These are phyloP conservation scores for Mycena rebaudengoi DNA, from an alignment of 768 basidiomycete genomes.

Conservation along the genomic window DNA sequence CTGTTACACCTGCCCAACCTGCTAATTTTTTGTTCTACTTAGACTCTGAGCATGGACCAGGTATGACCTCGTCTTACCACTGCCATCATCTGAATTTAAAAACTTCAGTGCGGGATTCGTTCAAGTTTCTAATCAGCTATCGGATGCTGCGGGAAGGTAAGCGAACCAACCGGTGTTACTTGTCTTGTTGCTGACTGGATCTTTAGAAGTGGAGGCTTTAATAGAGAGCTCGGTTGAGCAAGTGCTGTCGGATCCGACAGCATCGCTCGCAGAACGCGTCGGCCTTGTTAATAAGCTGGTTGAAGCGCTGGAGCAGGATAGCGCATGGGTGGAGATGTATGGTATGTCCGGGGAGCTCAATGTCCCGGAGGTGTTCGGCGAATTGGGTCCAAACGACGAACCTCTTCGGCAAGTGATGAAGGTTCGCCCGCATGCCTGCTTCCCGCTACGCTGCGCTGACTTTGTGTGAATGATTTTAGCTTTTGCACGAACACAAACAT, in stretches of 20 bases:
- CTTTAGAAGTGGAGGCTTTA: slow-evolving; percentile 72
- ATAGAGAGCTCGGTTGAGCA: slow-evolving; percentile 59
- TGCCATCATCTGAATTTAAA: too few species aligned
- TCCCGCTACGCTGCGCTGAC: background rate
- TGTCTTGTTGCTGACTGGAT: background rate
- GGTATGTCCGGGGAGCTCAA: slow-evolving; percentile 74
- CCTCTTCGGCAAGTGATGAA: slow-evolving; percentile 43
- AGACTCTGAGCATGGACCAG: slow-evolving; percentile 68
- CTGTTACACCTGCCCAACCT: slow-evolving; percentile 77
- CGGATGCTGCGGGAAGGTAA: slow-evolving; percentile 85
- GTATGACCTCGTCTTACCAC: slow-evolving; percentile 48
- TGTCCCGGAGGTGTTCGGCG: slow-evolving; percentile 54
- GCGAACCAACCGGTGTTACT: slow-evolving; percentile 12
- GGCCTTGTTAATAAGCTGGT: slow-evolving; percentile 58
- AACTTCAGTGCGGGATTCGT: slow-evolving; percentile 74
- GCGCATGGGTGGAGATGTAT: slow-evolving; percentile 76
- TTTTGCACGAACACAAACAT: slow-evolving; percentile 53
- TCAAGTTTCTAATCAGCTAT: slow-evolving; percentile 75
- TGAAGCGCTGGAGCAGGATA: slow-evolving; percentile 67
- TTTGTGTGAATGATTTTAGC: too few species aligned
- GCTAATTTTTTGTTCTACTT: slow-evolving; percentile 85
- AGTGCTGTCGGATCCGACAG: slow-evolving; percentile 46
- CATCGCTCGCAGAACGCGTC: slow-evolving; percentile 48
- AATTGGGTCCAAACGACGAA: slow-evolving; percentile 38
- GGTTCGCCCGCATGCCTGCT: slow-evolving; percentile 27